phyloP scores from a whole-genome alignment of 306 rosid species.

The Erythrophleum fordii region DNA sequence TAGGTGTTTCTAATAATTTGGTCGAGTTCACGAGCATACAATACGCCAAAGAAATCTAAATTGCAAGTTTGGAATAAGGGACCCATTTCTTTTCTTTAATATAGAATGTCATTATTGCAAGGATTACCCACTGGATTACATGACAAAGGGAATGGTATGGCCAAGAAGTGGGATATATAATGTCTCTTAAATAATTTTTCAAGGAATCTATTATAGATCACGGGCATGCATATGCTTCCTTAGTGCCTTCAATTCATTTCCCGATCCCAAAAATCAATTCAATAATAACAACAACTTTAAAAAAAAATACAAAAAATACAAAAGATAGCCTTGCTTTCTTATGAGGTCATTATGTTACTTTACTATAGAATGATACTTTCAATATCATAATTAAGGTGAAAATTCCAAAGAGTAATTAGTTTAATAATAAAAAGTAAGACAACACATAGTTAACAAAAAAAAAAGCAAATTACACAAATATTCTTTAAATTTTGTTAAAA shows the following conservation, averaged over 20 bases:
- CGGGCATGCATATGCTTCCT: too few relatives aligned
- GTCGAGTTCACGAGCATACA: slow-evolving; percentile 8
- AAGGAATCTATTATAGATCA: slow-evolving; percentile 52
- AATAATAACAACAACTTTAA: too few relatives aligned
- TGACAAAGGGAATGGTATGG: slow-evolving; percentile 14
- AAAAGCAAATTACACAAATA: too few relatives aligned
- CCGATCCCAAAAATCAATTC: background rate
- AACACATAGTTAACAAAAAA: too few relatives aligned
- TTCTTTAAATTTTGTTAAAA: too few relatives aligned
- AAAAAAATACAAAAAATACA: too few relatives aligned
- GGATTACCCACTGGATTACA: slow-evolving; percentile 12
- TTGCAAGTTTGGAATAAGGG: background rate
- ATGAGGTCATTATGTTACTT: too few relatives aligned
- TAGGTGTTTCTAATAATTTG: background rate
- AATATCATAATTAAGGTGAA: too few relatives aligned
- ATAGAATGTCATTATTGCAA: slow-evolving; percentile 7
- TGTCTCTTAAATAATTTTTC: slow-evolving; percentile 2
- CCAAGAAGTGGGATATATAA: slow-evolving; percentile 24
- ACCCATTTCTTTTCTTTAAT: background rate
- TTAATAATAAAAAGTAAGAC: too few relatives aligned
- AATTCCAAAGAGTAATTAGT: too few relatives aligned
- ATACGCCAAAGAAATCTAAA: background rate
- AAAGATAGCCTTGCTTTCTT: too few relatives aligned
- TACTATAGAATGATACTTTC: too few relatives aligned
- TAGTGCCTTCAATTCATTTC: background rate